Percentiles rank a stretch among this genome's conserved stretches.
Conservation (phyloP, 768 basidiomycete genomes). For the Agrocybe praecox region DNA sequence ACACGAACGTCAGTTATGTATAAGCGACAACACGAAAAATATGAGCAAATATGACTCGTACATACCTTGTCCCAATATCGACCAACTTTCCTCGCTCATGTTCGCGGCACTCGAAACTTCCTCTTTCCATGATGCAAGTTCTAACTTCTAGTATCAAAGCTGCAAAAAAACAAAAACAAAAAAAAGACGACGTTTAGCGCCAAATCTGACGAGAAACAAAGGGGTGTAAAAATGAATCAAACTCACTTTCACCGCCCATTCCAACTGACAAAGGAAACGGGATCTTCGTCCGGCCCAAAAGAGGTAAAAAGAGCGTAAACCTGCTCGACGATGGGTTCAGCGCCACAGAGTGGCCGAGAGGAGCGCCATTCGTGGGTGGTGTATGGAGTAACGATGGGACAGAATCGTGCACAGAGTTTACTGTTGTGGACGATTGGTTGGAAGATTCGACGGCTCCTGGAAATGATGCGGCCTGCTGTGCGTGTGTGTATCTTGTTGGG, state of each 20-base stretch:
- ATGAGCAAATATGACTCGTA: no score
- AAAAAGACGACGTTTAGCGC: no score
- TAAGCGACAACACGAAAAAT: no score
- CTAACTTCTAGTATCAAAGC: no score
- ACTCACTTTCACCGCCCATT: neutral
- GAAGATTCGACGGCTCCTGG: neutral
- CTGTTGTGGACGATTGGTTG: neutral
- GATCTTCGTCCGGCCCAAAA: neutral
- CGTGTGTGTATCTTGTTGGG: neutral
- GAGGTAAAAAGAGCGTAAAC: neutral
- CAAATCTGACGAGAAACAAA: no score
- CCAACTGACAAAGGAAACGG: neutral
- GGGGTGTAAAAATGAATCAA: neutral
- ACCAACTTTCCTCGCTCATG: no score
- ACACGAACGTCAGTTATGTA: no score
- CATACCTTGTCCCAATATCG: no score
- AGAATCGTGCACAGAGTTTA: conserved; percentile 15
- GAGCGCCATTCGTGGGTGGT: neutral
- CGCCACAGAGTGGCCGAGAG: neutral
- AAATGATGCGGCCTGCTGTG: neutral
- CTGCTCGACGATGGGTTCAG: neutral
- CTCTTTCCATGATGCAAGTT: no score
- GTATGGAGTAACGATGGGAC: conserved; percentile 16
- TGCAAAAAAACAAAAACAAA: no score
- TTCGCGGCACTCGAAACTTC: no score